A percentile compares a stretch with the other conserved stretches of the same genome.
Conservation (phyloP, 2,329 filamentous ascomycete species). For the Clarireedia hainanense region DNA sequence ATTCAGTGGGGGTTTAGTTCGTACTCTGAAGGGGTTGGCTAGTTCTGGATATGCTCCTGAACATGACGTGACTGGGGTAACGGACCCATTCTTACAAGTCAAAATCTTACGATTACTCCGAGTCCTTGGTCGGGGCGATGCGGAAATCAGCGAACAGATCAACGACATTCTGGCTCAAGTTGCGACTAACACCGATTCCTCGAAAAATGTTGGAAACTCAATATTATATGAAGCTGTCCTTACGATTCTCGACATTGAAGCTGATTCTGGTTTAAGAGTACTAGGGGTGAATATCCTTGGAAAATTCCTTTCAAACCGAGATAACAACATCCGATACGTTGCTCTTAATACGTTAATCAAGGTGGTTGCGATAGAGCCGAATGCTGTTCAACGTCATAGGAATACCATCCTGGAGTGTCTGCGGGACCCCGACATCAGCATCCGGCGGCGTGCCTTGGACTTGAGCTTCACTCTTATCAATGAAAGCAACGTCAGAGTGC, state of each 20-base stretch:
- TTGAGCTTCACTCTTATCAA: slow-evolving; percentile 98
- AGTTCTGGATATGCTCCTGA: slow-evolving; percentile 96
- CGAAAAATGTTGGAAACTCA: slow-evolving; percentile 97
- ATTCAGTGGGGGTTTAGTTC: slow-evolving; percentile 76
- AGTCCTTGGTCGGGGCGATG: slow-evolving; percentile 79
- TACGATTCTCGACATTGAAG: slow-evolving; percentile 96
- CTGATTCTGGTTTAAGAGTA: slow-evolving; percentile 87
- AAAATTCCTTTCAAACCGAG: slow-evolving; percentile 95
- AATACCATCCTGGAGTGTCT: slow-evolving; percentile 97
- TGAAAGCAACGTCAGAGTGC: slow-evolving; percentile 86
- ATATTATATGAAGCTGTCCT: slow-evolving; percentile 96
- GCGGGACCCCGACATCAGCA: slow-evolving; percentile 95
- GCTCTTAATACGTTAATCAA: slow-evolving; percentile 96
- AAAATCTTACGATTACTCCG: slow-evolving; percentile 85
- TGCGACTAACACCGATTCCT: slow-evolving; percentile 94
- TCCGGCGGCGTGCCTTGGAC: slow-evolving; percentile 87
- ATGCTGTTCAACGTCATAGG: slow-evolving; percentile 91
- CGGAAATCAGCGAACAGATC: slow-evolving; percentile 87
- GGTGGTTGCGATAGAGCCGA: slow-evolving; percentile 95
- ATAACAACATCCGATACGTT: slow-evolving; percentile 99
- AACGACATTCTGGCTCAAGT: slow-evolving; percentile 98
- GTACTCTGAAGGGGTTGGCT: slow-evolving; percentile 83
- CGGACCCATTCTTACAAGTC: slow-evolving; percentile 94
- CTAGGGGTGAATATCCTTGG: slow-evolving; percentile 96
- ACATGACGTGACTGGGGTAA: slow-evolving; percentile 96